A percentile compares a stretch with the other conserved stretches of the same genome.
These are phyloP conservation scores for Backusella liffmaniae DNA, from an alignment of 192 early-diverging fungal species.

Conservation along the genomic window DNA sequence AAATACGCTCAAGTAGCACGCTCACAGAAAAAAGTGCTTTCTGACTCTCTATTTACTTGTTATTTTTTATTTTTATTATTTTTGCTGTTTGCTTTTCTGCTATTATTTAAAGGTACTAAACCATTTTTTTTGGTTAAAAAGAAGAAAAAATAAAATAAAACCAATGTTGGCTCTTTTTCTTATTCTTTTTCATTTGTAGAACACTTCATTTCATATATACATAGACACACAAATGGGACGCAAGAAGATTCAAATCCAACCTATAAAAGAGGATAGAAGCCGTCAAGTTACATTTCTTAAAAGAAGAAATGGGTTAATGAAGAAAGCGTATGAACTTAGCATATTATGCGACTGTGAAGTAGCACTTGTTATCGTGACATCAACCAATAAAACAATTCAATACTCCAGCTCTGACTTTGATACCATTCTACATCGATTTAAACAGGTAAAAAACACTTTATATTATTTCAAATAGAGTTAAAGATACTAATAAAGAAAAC, in stretches of 20 bases:
- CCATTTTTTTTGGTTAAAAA: background rate
- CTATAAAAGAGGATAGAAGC: conserved; percentile 88
- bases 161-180: background rate
- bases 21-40: background rate
- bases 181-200: background rate
- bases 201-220: background rate
- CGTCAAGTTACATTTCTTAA: conserved; percentile 92
- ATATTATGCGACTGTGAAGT: conserved; percentile 94
- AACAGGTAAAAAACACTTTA: conserved; percentile 48
- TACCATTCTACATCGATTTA: conserved; percentile 85
- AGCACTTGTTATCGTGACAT: conserved; percentile 88
- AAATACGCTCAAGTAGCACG: background rate
- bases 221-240: conserved; percentile 61
- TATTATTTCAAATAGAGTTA: conserved; percentile 15
- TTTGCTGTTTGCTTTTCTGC: background rate
- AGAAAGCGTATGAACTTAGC: conserved; percentile 94
- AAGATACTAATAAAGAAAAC: conserved; percentile 33
- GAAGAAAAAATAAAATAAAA: background rate
- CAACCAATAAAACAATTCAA: conserved; percentile 86
- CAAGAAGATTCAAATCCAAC: conserved; percentile 93
- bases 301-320: conserved; percentile 89
- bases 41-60: background rate
- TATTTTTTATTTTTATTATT: background rate
- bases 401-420: conserved; percentile 92
- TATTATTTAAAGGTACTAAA: background rate